phyloP scores from a whole-genome alignment of 1,284 basidiomycete genomes.

The Apiotrichum domesticum region DNA sequence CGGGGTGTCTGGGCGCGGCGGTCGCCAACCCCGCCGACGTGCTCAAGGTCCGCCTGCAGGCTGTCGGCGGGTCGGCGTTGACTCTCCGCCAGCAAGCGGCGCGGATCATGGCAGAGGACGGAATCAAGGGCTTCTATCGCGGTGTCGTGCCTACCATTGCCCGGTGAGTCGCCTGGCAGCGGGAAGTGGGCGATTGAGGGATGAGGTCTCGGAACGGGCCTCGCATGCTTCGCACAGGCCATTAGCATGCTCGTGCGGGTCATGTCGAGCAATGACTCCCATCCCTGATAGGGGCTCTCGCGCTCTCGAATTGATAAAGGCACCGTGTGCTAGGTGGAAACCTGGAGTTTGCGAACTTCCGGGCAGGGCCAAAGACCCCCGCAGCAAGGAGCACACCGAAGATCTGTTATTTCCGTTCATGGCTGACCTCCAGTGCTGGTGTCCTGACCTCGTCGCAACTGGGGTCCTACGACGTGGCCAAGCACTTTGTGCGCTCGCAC shows the following conservation, averaged over 20 bases:
- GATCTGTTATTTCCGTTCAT: neutral
- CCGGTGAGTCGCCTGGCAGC: slow-evolving; percentile 7
- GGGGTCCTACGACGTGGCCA: slow-evolving; percentile 18
- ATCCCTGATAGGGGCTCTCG: too few relatives aligned
- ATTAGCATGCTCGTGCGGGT: too few relatives aligned
- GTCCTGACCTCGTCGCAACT: slow-evolving; percentile 18
- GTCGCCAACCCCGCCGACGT: slow-evolving; percentile 20
- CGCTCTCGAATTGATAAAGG: too few relatives aligned
- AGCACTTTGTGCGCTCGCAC: slow-evolving; percentile 18
- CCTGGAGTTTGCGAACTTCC: too few relatives aligned
- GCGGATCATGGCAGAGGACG: slow-evolving; percentile 8
- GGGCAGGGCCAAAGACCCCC: too few relatives aligned
- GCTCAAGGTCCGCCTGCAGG: slow-evolving; percentile 18
- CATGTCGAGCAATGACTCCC: too few relatives aligned
- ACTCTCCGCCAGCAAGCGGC: slow-evolving; percentile 5
- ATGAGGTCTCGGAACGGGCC: neutral
- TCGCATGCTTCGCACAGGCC: neutral
- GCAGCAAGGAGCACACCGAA: too few relatives aligned
- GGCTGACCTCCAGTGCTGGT: slow-evolving; percentile 8
- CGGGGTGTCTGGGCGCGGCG: slow-evolving; percentile 13
- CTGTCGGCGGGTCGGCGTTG: slow-evolving; percentile 7
- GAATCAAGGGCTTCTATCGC: slow-evolving; percentile 13
- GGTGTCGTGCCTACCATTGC: slow-evolving; percentile 11
- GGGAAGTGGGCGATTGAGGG: neutral
- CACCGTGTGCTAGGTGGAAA: too few relatives aligned